Evolutionary conservation across 768 basidiomycete genomes (phyloP), one percentile per base, ranked within the genome.

Genomic region (Rhodocollybia butyracea): DNA sequence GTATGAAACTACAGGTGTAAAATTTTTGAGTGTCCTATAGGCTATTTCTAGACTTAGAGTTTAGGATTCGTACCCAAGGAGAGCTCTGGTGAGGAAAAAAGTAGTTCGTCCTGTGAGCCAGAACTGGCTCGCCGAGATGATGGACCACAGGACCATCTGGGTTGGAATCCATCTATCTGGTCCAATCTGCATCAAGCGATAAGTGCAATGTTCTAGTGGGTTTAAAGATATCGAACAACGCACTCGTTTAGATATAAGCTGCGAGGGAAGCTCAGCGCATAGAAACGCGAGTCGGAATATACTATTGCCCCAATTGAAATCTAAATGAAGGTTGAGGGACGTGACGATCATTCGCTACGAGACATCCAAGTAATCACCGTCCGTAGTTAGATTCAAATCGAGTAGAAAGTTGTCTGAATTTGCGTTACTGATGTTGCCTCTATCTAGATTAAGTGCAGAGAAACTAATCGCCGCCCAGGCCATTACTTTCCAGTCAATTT

Each of bases 121-220:
- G 60, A 82, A 85, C 61, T 85, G 85, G 26, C 63, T 65, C 22
- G 75, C 60, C 5, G 82, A 76, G 5, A 84, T 73, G 41, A 82
- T 64, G 17, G 79, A 77, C 81, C 81, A 83, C 17, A 75, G 57
- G 50, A 76, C 78, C 70, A 84, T 81, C 63, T 84, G 82, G 1
- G 73, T 76, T 5, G 83, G 81, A 65, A 84, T 83, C 83, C 81
- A 85, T 24, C 80, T 76, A 64, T 86, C 84, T 3, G 84, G 83
- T 2, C 85, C 84, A 36, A 83, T 58, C 78, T 81, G 46, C 30
- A 17, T 17, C 27, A 31, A 11, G 7, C 36, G 6, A 56, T n/a
- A n/a, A n/a, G n/a, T n/a, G n/a, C n/a, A n/a, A n/a, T n/a, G n/a
- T n/a, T n/a, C n/a, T n/a, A n/a, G n/a, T n/a, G n/a, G n/a, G n/a